A percentile compares a stretch with the other conserved stretches of the same genome.
phyloP scores from a whole-genome alignment of 1,139 yeast species.

The Candida sp. region DNA sequence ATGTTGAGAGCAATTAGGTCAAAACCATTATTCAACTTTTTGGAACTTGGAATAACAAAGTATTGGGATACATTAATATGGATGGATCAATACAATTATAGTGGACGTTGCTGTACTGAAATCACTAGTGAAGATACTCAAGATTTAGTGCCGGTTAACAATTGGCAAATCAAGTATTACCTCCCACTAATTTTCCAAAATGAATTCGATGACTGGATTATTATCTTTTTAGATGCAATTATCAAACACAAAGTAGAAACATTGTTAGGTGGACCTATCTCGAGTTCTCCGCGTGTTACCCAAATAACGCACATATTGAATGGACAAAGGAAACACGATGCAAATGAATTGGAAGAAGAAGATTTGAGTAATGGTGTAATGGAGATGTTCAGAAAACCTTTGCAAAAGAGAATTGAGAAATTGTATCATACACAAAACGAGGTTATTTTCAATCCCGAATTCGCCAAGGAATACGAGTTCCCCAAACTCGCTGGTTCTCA shows the following conservation, averaged over 20 bases:
- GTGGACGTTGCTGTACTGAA: slow-evolving; percentile 74
- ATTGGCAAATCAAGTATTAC: slow-evolving; percentile 80
- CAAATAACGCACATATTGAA: slow-evolving; percentile 58
- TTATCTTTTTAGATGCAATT: slow-evolving; percentile 71
- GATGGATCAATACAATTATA: slow-evolving; percentile 91
- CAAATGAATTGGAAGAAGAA: slow-evolving; percentile 23
- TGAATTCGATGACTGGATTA: slow-evolving; percentile 88
- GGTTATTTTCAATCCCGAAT: slow-evolving; percentile 64
- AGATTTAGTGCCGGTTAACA: slow-evolving; percentile 54
- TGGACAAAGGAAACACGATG: slow-evolving; percentile 37
- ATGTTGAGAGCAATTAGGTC: slow-evolving; percentile 75
- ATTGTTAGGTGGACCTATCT: slow-evolving; percentile 27
- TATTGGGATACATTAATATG: slow-evolving; percentile 93
- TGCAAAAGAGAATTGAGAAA: slow-evolving; percentile 63
- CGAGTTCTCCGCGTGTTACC: slow-evolving; percentile 59
- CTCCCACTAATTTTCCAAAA: slow-evolving; percentile 72
- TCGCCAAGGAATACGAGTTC: slow-evolving; percentile 62
- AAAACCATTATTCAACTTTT: slow-evolving; percentile 76
- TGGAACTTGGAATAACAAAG: slow-evolving; percentile 69
- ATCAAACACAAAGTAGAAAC: slow-evolving; percentile 51
- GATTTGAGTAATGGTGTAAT: slow-evolving; percentile 40
- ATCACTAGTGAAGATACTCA: slow-evolving; percentile 57
- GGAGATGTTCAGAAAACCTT: slow-evolving; percentile 56
- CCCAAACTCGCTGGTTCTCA: slow-evolving; percentile 75
- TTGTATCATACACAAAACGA: slow-evolving; percentile 70